phyloP scores from a whole-genome alignment of 2,329 filamentous ascomycete species.

The Juglanconis juglandina region DNA sequence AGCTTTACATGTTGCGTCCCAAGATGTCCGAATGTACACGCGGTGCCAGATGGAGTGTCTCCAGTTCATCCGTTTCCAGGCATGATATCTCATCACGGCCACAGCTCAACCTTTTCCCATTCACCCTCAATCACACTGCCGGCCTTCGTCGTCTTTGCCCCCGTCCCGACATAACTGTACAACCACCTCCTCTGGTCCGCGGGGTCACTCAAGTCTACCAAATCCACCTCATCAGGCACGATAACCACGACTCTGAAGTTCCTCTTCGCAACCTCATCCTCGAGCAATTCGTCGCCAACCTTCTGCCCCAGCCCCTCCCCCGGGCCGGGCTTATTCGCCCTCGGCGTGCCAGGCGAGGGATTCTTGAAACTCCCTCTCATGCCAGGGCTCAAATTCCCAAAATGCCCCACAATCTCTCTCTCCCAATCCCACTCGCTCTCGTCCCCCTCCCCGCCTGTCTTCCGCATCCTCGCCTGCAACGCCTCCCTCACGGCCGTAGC shows the following conservation, averaged over 20 bases:
- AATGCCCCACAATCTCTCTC: constrained; percentile 78
- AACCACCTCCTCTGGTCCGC: constrained; percentile 60
- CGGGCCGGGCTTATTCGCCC: constrained; percentile 47
- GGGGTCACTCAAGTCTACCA: constrained; percentile 67
- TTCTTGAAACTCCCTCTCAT: constrained; percentile 78
- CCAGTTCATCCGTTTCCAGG: too few relatives aligned
- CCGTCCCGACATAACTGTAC: constrained; percentile 56
- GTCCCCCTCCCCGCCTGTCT: constrained; percentile 33
- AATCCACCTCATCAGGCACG: constrained; percentile 72
- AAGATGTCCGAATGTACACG: neutral
- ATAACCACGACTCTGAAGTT: constrained; percentile 86
- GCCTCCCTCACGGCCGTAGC: constrained; percentile 57
- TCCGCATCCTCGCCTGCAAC: constrained; percentile 61
- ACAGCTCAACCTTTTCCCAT: constrained; percentile 70
- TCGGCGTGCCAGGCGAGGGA: constrained; percentile 63
- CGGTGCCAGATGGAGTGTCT: too few relatives aligned
- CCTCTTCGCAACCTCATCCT: constrained; percentile 66
- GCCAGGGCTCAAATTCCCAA: constrained; percentile 79
- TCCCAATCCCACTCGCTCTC: constrained; percentile 68
- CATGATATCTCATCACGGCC: constrained; percentile 46
- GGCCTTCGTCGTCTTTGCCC: constrained; percentile 30
- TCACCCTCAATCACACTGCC: constrained; percentile 38
- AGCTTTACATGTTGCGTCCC: neutral
- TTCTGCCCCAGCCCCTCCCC: constrained; percentile 54
- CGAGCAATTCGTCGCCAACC: constrained; percentile 57